Conservation (phyloP, 768 basidiomycete genomes). For the Amanita pseudoporphyria region DNA sequence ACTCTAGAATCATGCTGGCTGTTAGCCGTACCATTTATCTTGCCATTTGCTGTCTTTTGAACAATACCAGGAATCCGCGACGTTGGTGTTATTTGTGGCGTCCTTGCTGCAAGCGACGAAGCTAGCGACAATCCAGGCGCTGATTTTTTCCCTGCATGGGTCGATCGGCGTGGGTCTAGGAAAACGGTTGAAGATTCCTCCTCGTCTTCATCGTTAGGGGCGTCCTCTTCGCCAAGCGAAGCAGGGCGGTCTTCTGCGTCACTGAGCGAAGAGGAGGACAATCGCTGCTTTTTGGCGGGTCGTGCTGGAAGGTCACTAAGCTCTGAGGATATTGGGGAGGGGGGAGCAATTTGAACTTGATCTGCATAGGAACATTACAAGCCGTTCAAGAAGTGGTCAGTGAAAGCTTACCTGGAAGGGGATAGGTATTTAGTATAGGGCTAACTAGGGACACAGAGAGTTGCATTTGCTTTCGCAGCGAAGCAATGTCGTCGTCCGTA, state of each 20-base stretch:
- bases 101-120: slow-evolving; percentile 31
- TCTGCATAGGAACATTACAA: slow-evolving; percentile 14
- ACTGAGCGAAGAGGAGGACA: slow-evolving; percentile 45
- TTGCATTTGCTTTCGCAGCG: slow-evolving; percentile 63
- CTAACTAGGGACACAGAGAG: slow-evolving; percentile 41
- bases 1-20: slow-evolving; percentile 37
- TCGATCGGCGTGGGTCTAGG: not conserved
- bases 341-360: slow-evolving; percentile 23
- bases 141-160: slow-evolving; percentile 31
- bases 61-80: slow-evolving; percentile 29
- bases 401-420: slow-evolving; percentile 40
- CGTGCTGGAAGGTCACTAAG: slow-evolving; percentile 39
- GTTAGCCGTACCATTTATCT: slow-evolving; percentile 31
- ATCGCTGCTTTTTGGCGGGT: slow-evolving; percentile 41
- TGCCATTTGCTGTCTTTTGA: slow-evolving; percentile 25
- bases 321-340: slow-evolving; percentile 40
- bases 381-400: slow-evolving; percentile 7
- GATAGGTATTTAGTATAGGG: slow-evolving; percentile 32
- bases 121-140: slow-evolving; percentile 24
- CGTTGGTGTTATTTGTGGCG: slow-evolving; percentile 46
- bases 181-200: slow-evolving; percentile 25
- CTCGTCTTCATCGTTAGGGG: slow-evolving; percentile 38
- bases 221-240: slow-evolving; percentile 27
- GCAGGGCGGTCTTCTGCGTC: slow-evolving; percentile 31
- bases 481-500: slow-evolving; percentile 56